Conservation (phyloP, 345 rosid species). For the Anacardium occidentale region DNA sequence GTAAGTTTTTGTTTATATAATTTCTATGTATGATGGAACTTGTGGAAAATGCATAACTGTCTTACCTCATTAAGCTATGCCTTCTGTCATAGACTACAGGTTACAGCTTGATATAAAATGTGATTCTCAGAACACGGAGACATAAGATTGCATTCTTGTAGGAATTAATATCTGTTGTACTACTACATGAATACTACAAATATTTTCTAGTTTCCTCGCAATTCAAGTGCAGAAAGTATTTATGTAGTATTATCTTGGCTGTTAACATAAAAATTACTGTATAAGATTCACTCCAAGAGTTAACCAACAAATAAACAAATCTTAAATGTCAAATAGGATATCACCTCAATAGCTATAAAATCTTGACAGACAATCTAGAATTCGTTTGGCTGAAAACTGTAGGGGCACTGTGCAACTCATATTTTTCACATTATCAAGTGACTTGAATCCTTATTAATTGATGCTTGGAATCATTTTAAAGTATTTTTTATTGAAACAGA, state of each 20-base stretch:
- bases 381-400: not conserved
- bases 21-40: not conserved
- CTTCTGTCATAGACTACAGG: constrained; percentile 3
- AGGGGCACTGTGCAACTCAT: not conserved
- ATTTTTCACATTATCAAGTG: not conserved
- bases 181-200: not conserved
- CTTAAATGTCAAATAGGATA: not conserved
- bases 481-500: not conserved
- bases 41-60: constrained; percentile 1
- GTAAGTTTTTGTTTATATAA: constrained; percentile 38
- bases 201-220: not conserved
- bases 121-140: not conserved
- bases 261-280: too few species aligned
- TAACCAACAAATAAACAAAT: not conserved
- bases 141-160: not conserved
- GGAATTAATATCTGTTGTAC: not conserved
- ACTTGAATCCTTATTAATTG: too few species aligned
- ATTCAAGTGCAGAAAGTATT: not conserved
- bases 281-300: not conserved
- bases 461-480: too few species aligned
- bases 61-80: not conserved
- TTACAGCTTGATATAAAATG: not conserved
- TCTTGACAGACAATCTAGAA: not conserved
- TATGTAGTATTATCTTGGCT: not conserved
- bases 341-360: not conserved